phyloP scores from a whole-genome alignment of 208 protist genomes.

The Porcisia deanei region DNA sequence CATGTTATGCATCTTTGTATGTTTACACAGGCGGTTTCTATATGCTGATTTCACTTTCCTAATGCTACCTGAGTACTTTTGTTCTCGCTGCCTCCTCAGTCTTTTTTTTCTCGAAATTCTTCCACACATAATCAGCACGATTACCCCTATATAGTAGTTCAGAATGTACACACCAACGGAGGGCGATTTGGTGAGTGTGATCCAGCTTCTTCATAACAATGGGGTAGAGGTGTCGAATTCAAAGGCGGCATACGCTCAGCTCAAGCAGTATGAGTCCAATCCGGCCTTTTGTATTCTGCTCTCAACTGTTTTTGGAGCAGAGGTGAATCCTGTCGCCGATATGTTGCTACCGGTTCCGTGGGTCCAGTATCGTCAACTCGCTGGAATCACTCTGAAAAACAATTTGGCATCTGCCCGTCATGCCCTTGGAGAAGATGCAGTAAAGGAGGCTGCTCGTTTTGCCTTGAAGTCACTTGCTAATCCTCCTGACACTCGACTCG shows the following conservation, averaged over 20 bases:
- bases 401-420: conserved; percentile 67
- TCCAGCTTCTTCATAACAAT: conserved; percentile 83
- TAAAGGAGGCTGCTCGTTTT: conserved; percentile 69
- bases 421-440: conserved; percentile 69
- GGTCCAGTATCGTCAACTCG: conserved; percentile 73
- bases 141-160: neutral
- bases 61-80: neutral
- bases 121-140: neutral
- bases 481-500: conserved; percentile 56
- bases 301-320: conserved; percentile 59
- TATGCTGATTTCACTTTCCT: neutral
- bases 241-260: conserved; percentile 74
- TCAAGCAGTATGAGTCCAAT: conserved; percentile 83
- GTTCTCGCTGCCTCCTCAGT: neutral
- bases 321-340: conserved; percentile 51
- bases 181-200: conserved; percentile 67
- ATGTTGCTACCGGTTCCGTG: conserved; percentile 53
- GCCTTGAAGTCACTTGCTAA: conserved; percentile 54
- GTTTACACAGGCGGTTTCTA: neutral
- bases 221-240: conserved; percentile 82
- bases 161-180: conserved; percentile 47
- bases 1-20: neutral
- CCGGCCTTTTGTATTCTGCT: conserved; percentile 81
- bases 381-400: conserved; percentile 87
- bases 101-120: conserved; percentile 4